A percentile compares a stretch with the other conserved stretches of the same genome.
Conservation (phyloP, 164 flowering plant species). For the Santalum album region DNA sequence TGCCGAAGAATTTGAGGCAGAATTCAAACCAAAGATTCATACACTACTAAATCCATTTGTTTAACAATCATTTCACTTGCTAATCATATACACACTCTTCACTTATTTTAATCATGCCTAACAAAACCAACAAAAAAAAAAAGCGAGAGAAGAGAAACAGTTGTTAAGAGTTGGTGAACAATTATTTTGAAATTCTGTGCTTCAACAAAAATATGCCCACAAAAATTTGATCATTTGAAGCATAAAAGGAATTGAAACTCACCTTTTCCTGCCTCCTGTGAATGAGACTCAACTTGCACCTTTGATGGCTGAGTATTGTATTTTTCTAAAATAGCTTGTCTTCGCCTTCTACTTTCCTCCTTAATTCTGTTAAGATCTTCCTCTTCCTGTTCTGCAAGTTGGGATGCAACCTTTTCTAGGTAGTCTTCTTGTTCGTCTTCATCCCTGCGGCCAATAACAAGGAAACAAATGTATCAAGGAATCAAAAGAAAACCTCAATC, state of each 20-base stretch:
- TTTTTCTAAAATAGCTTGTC: constrained; percentile 81
- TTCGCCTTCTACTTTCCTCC: constrained; percentile 86
- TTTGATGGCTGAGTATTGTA: constrained; percentile 43
- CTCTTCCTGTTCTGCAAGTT: constrained; percentile 78
- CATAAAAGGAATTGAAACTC: constrained; percentile 4
- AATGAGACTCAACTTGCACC: constrained; percentile 20
- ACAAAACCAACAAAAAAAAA: not conserved
- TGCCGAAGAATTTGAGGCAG: not conserved
- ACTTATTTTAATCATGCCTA: not conserved
- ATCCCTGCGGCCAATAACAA: constrained; percentile 32
- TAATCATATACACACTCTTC: no score
- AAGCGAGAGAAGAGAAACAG: not conserved
- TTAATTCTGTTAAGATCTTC: constrained; percentile 76
- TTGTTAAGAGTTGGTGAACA: no score
- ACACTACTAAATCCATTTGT: not conserved
- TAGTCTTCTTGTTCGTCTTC: constrained; percentile 59
- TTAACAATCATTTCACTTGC: not conserved
- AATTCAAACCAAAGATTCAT: not conserved
- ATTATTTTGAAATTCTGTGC: not conserved
- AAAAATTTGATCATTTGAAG: not conserved
- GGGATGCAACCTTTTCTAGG: constrained; percentile 43
- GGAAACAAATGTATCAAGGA: not conserved
- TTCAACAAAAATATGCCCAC: not conserved
- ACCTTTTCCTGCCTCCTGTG: constrained; percentile 36
- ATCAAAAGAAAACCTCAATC: not conserved